phyloP scores from a whole-genome alignment of 768 basidiomycete species.

The Collybia sordida region DNA sequence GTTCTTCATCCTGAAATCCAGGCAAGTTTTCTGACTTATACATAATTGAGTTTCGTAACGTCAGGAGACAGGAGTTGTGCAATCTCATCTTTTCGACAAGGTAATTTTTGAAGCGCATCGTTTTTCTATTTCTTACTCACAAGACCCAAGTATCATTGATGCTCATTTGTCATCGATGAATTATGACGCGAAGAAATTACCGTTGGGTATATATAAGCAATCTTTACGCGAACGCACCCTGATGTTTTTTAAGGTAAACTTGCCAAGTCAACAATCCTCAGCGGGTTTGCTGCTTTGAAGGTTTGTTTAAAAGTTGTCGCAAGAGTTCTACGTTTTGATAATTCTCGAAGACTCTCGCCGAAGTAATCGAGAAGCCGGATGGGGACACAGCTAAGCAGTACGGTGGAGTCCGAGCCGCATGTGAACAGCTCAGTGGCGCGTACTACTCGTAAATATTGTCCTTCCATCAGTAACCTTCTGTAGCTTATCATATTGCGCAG shows the following conservation, averaged over 20 bases:
- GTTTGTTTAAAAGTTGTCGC: constrained; percentile 18
- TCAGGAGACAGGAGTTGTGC: constrained; percentile 36
- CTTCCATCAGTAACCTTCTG: neutral
- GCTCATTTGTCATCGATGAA: constrained; percentile 61
- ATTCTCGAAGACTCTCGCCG: constrained; percentile 40
- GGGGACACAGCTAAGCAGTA: constrained; percentile 34
- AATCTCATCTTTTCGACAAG: constrained; percentile 51
- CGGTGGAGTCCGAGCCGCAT: constrained; percentile 39
- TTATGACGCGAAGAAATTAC: constrained; percentile 65
- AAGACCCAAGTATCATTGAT: constrained; percentile 43
- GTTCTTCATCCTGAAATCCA: constrained; percentile 43
- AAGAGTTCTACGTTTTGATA: neutral
- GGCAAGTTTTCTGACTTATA: constrained; percentile 20
- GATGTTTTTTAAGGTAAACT: constrained; percentile 44
- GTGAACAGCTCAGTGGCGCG: constrained; percentile 43
- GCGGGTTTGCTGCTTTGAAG: constrained; percentile 59
- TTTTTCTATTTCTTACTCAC: neutral
- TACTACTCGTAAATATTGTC: constrained; percentile 54
- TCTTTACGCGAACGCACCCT: neutral
- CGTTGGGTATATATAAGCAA: constrained; percentile 40
- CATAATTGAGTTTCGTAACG: neutral
- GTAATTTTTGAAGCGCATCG: constrained; percentile 18
- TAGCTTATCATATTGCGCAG: constrained; percentile 23
- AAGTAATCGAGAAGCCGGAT: constrained; percentile 48
- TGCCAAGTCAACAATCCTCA: constrained; percentile 57